These are phyloP conservation scores for Torrubiellomyces zombiae DNA, from an alignment of 2,329 filamentous ascomycete species.

Conservation along the genomic window DNA sequence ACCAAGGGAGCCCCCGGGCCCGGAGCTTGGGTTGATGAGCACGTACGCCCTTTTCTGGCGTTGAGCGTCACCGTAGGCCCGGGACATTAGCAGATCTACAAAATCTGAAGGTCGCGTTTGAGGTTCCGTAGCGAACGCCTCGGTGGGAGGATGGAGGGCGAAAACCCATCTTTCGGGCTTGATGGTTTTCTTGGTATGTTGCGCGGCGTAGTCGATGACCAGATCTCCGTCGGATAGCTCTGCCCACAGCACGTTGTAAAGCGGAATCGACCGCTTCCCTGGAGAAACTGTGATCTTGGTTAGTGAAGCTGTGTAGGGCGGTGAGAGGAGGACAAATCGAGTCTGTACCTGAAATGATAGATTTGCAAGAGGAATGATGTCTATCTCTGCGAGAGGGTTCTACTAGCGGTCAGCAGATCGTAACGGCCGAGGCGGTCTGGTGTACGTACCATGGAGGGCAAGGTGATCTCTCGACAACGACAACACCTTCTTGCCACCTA, in stretches of 20 bases:
- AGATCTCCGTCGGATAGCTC: slow-evolving; percentile 44
- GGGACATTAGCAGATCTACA: slow-evolving; percentile 45
- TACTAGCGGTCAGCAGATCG: slow-evolving; percentile 2
- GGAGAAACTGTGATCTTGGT: slow-evolving; percentile 8
- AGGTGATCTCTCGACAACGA: slow-evolving; percentile 12
- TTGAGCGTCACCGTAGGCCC: slow-evolving; percentile 54
- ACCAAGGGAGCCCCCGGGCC: slow-evolving; percentile 58
- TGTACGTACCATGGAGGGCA: slow-evolving; percentile 16
- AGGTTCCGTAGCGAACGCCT: slow-evolving; percentile 4
- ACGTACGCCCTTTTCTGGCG: slow-evolving; percentile 68
- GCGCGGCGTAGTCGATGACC: slow-evolving; percentile 55
- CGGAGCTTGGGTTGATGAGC: slow-evolving; percentile 79
- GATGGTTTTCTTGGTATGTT: slow-evolving; percentile 40
- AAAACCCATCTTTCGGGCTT: slow-evolving; percentile 39
- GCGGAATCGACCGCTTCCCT: slow-evolving; percentile 36
- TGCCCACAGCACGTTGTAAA: slow-evolving; percentile 76
- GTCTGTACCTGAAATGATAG: slow-evolving; percentile 4
- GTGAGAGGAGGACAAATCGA: too few relatives aligned
- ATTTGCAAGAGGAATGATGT: slow-evolving; percentile 4
- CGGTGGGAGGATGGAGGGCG: too few relatives aligned
- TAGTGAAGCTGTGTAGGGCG: too few relatives aligned
- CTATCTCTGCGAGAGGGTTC: slow-evolving; percentile 3
- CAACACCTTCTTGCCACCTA: slow-evolving; percentile 16
- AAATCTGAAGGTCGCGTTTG: slow-evolving; percentile 36
- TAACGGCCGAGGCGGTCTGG: not conserved